Percentiles rank a stretch among this genome's conserved stretches.
phyloP scores from a whole-genome alignment of 148 eudicot genomes.

The Nyssa sinensis region DNA sequence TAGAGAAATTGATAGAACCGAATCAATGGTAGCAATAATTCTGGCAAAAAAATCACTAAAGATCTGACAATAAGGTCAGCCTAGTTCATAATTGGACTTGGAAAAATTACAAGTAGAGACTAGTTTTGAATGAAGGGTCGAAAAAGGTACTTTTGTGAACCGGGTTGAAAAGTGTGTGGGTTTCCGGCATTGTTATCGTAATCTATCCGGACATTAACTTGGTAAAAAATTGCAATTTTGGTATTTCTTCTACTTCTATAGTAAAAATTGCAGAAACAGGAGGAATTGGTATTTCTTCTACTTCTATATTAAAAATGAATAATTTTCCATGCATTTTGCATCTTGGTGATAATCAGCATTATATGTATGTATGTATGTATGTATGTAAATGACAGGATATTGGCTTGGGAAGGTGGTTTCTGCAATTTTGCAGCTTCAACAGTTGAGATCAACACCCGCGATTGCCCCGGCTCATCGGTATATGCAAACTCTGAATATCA shows the following conservation, averaged over 20 bases:
- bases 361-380: neutral
- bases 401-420: conserved; percentile 99
- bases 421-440: conserved; percentile 90
- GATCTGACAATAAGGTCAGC: too few species aligned
- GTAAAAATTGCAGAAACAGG: conserved; percentile 97
- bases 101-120: neutral
- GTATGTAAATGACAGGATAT: conserved; percentile 55
- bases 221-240: too few species aligned
- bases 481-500: conserved; percentile 51
- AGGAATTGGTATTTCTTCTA: conserved; percentile 75
- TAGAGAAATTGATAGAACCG: too few species aligned
- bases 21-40: too few species aligned
- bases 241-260: too few species aligned
- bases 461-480: conserved; percentile 39
- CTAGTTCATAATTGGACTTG: conserved; percentile 24
- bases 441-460: conserved; percentile 52
- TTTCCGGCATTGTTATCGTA: conserved; percentile 25
- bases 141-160: conserved; percentile 14
- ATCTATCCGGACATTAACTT: too few species aligned
- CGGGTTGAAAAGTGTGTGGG: conserved; percentile 20
- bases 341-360: neutral
- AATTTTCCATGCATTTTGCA: neutral
- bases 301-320: neutral
- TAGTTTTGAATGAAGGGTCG: conserved; percentile 18
- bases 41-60: too few species aligned